Conservation (phyloP, 495 filamentous ascomycete genomes). For the Aspergillus haitiensis region DNA sequence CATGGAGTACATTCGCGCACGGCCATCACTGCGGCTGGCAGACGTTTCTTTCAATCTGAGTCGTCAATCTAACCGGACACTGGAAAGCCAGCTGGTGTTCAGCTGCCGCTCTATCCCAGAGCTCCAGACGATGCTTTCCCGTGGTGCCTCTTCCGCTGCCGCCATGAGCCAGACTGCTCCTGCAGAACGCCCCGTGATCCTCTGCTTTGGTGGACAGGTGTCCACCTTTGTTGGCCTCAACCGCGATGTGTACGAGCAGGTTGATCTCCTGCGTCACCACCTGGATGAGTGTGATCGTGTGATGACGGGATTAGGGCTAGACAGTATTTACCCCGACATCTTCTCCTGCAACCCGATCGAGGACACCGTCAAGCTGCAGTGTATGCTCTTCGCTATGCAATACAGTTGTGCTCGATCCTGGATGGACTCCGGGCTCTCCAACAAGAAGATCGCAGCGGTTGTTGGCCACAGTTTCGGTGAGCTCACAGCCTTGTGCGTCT, state of each 20-base stretch:
- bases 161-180: too few relatives aligned
- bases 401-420: constrained; percentile 45
- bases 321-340: constrained; percentile 47
- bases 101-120: too few relatives aligned
- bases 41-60: too few relatives aligned
- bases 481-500: constrained; percentile 39
- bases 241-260: constrained; percentile 32
- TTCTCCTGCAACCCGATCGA: constrained; percentile 37
- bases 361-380: constrained; percentile 43
- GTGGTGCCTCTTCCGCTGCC: too few relatives aligned
- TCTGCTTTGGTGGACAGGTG: constrained; percentile 23
- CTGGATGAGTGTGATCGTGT: too few relatives aligned
- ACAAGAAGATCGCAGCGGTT: constrained; percentile 29
- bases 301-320: constrained; percentile 24
- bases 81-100: too few relatives aligned
- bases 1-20: too few relatives aligned
- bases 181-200: too few relatives aligned
- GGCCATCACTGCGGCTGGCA: too few relatives aligned
- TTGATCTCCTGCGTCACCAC: constrained; percentile 19
- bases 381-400: constrained; percentile 44
- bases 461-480: constrained; percentile 53
- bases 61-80: too few relatives aligned
- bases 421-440: constrained; percentile 40
- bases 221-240: constrained; percentile 33
- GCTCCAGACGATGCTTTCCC: too few relatives aligned